Base-by-base conservation (phyloP, 768 basidiomycete species). In the Trametes maxima region DNA sequence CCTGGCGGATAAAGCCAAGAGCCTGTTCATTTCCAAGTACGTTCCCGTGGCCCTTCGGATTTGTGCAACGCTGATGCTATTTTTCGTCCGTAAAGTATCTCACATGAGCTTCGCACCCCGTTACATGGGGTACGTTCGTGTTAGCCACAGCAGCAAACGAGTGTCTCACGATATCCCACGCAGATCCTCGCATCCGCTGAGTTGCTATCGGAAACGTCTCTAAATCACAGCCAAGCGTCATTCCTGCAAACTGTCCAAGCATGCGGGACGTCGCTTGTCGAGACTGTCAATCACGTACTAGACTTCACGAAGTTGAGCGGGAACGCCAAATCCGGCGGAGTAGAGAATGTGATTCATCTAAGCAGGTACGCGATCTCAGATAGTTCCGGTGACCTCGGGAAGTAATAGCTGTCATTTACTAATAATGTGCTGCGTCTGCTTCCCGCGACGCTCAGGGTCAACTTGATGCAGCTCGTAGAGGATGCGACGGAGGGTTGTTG, bases 241-340 rank as follows among this genome's bases (percentile, higher is more conserved):
- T 96, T 94, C 78, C 76, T 97, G 51, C 90, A 94, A 70, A 97
- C 95, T 0, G 92, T 97, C 1, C 91, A 95, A 72, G 94, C 93
- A 6, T 97, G 95, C 69, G 95, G 94, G 14, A 95, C 90, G n/a
- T 94, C 93, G 0, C 82, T 98, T 1, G 92, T 95, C 43, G 95
- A 98, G 77, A 96, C 95, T 0, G 94, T 98, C 50, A 97, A 97
- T 69, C 95, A 98, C 67, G 95, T 98, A 5, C 78, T 98, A 25
- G 95, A 98, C 72, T 98, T 95, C 70, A 96, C 94, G 33, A 98
- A 98, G 70, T 81, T 96, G 22, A 94, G 92, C 62, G 94, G 94
- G 21, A 92, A 89, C 67, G 80, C 86, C 47, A 92, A 91, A 70
- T 81, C 85, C 2, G 91, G 89, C 25, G 88, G 89, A 42, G 84